Percentiles rank a stretch among this genome's conserved stretches.
Conservation (phyloP, 2,329 filamentous ascomycete genomes). For the Colletotrichum tabaci region DNA sequence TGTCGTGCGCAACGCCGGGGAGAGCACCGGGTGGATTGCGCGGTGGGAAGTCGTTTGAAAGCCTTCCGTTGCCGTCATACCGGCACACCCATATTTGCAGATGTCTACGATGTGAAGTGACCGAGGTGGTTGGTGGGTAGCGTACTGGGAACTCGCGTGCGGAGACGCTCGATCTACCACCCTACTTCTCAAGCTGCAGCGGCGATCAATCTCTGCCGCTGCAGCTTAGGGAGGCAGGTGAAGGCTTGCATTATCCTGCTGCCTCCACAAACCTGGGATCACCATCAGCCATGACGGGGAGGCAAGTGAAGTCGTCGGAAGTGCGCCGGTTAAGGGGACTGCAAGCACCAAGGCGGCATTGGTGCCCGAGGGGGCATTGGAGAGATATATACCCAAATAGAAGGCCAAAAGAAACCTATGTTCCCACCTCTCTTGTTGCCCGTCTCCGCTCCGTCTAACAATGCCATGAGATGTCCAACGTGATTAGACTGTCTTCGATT, state of each 20-base stretch:
- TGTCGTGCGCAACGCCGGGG: conserved; percentile 86
- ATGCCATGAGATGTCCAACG: background rate
- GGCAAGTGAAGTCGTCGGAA: background rate
- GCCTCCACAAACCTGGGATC: background rate
- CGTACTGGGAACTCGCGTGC: background rate
- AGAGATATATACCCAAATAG: background rate
- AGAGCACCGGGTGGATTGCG: conserved; percentile 83
- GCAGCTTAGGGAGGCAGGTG: background rate
- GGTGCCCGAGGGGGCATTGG: background rate
- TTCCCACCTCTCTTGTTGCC: background rate
- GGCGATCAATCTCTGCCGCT: background rate
- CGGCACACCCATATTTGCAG: background rate
- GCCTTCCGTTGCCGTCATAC: background rate
- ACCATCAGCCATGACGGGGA: background rate
- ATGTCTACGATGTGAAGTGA: background rate
- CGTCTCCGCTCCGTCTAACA: background rate
- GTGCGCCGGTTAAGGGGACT: background rate
- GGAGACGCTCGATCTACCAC: background rate
- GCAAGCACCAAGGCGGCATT: background rate
- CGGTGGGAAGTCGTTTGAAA: conserved; percentile 78
- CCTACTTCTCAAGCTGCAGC: background rate
- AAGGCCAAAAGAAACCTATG: background rate
- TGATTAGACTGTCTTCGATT: background rate
- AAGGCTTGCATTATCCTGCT: background rate
- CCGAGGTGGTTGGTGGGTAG: background rate